Base-by-base conservation (phyloP, 768 basidiomycete genomes). In the Rhizopogon vulgaris region DNA sequence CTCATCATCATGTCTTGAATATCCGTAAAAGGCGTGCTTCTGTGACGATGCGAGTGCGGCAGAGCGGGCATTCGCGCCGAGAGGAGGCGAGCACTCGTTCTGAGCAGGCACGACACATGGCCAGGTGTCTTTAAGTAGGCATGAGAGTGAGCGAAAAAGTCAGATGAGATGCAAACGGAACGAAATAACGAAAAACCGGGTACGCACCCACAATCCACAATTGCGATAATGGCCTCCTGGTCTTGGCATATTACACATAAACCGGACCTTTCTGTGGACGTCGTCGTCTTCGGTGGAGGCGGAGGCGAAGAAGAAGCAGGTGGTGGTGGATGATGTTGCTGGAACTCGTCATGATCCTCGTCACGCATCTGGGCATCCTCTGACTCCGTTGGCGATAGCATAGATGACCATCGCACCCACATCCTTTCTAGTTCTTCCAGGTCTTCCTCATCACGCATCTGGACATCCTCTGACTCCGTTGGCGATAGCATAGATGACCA, bases 181-280 rank as follows among this genome's bases (percentile, higher is more conserved):
- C 1, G 27, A 38, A 3, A 6, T 37, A 38, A 46, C 36, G 32
- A 56, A 30, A 39, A 47, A 10, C 40, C 22, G 22, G 9, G 14
- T 1, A 79, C 85, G 40, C 65, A 90, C 86, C 94, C 94, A 79
- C 94, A 96, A 68, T 96, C 94, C 11, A 95, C 87, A 50, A 93
- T 83, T 2, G 92, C 94, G 52, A 96, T 89, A 58, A 87, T 93
- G 0, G 94, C 93, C 57, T 95, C 93, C 53, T 93, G 89, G 56
- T 96, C 94, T 63, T 94, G 93, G 62, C 94, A 96, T 9, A 96
- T 79, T 0, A 95, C 90, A 64, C 94, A 96, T 4, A 94, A 67
- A 2, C 94, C 92, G 8, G 79, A 78, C 22, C 84, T 78, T 55
- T 90, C 88, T 11, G 78, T 48, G 17, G 11, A 55, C 38, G 54